Evolutionary conservation across 257 asterid species (phyloP), one percentile per base, ranked within the genome.

Genomic region (Solanum dulcamara): DNA sequence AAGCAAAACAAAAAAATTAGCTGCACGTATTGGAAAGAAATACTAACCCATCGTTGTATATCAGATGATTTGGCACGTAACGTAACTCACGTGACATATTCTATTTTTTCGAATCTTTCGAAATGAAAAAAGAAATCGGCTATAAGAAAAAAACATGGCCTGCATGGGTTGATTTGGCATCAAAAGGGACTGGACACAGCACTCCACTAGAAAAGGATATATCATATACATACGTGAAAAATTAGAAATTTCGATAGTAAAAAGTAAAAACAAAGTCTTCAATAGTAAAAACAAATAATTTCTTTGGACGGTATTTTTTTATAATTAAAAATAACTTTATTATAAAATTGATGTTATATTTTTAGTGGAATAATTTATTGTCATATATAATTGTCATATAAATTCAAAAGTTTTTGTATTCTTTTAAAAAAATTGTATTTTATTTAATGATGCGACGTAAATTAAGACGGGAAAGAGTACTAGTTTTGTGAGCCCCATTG

Each of bases 401-500:
- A n/a, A n/a, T n/a, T n/a, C n/a, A n/a, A n/a, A n/a, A n/a, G n/a
- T n/a, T n/a, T n/a, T n/a, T n/a, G n/a, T n/a, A n/a, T n/a, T n/a
- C n/a, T n/a, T n/a, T n/a, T n/a, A n/a, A n/a, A n/a, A n/a, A n/a
- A n/a, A n/a, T n/a, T n/a, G n/a, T n/a, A n/a, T n/a, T n/a, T n/a
- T n/a, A n/a, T n/a, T n/a, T n/a, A 64, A 30, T 15, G 2, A 66
- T 66, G 0, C 30, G 24, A 66, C 24, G 1, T 32, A 66, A 66
- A 66, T 32, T 32, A 3, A 1, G 1, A 35, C 10, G 0, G 0
- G 2, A 14, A 0, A 9, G 24, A 9, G 2, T 8, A 30, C 0
- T 55, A 5, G 5, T 4, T 7, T 10, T 5, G 11, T 26, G 42
- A 77, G 38, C 33, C 60, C 38, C 60, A 4, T 77, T 44, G 83